phyloP scores from a whole-genome alignment of 2,329 filamentous ascomycete genomes.

The Plectosphaerella sp. region DNA sequence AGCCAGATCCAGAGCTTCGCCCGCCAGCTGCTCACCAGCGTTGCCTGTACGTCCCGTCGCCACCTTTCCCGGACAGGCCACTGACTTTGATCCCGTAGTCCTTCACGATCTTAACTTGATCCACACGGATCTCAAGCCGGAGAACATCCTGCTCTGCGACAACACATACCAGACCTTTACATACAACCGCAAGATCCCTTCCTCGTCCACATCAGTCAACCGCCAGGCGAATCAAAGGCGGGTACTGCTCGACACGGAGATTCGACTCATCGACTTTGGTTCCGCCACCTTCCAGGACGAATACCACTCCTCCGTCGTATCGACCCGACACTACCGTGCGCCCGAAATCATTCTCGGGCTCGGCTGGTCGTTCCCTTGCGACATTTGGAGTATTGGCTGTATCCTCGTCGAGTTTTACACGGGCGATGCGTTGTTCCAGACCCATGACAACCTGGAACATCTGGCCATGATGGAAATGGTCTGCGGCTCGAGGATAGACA shows the following conservation, averaged over 20 bases:
- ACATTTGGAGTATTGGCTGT: constrained; percentile 72
- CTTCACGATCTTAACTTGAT: constrained; percentile 96
- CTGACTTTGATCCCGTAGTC: constrained; percentile 47
- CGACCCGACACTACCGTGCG: constrained; percentile 64
- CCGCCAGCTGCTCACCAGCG: constrained; percentile 92
- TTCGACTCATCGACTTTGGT: constrained; percentile 67
- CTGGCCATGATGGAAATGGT: constrained; percentile 74
- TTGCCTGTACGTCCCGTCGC: constrained; percentile 72
- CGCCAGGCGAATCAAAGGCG: constrained; percentile 60
- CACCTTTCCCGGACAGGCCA: background rate
- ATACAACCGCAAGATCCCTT: constrained; percentile 66
- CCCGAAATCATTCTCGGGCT: constrained; percentile 68
- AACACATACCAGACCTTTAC: constrained; percentile 66
- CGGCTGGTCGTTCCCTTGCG: constrained; percentile 68
- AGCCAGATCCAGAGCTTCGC: constrained; percentile 98
- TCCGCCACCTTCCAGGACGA: constrained; percentile 70
- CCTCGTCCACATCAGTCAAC: constrained; percentile 55
- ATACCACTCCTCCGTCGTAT: constrained; percentile 68
- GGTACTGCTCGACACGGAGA: constrained; percentile 65
- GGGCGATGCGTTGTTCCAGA: constrained; percentile 67
- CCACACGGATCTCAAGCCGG: constrained; percentile 75
- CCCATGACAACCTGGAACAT: constrained; percentile 68
- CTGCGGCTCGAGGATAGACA: constrained; percentile 54
- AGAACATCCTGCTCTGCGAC: constrained; percentile 65
- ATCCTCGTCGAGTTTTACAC: constrained; percentile 71